These are phyloP conservation scores for Fraxinus quadrangulata DNA, from an alignment of 257 asterid species.

Conservation along the genomic window DNA sequence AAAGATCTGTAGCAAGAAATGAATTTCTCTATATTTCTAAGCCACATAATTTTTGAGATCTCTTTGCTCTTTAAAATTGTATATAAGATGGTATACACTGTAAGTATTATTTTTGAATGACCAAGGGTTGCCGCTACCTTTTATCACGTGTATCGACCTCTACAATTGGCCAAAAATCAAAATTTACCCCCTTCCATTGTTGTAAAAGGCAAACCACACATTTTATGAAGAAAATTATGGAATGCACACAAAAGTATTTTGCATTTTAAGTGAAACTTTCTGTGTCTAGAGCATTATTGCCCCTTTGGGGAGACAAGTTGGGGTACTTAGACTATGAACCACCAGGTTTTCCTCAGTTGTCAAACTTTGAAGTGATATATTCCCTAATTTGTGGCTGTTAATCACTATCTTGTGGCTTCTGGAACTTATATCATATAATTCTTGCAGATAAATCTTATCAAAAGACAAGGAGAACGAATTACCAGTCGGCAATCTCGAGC, in stretches of 20 bases:
- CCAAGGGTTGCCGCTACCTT: not conserved
- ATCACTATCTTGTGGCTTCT: not conserved
- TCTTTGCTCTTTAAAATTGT: not conserved
- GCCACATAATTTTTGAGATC: not conserved
- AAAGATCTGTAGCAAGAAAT: not conserved
- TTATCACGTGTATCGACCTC: not conserved
- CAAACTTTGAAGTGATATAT: not conserved
- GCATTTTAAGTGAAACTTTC: not conserved
- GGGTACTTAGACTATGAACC: not conserved
- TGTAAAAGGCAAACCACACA: not conserved
- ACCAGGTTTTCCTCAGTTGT: not conserved
- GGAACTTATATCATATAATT: not conserved
- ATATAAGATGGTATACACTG: not conserved
- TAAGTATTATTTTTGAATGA: too few relatives aligned
- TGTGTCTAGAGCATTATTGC: not conserved
- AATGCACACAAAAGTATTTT: not conserved
- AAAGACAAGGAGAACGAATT: conserved; percentile 55
- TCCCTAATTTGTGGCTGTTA: not conserved
- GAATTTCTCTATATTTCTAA: not conserved
- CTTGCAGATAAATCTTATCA: conserved; percentile 45
- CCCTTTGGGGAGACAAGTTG: not conserved
- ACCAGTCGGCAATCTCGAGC: conserved; percentile 46
- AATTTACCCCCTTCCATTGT: not conserved
- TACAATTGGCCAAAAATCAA: not conserved
- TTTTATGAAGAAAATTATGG: not conserved